These are phyloP conservation scores for Sicyos baderoa DNA, from an alignment of 306 rosid genomes.

Conservation along the genomic window DNA sequence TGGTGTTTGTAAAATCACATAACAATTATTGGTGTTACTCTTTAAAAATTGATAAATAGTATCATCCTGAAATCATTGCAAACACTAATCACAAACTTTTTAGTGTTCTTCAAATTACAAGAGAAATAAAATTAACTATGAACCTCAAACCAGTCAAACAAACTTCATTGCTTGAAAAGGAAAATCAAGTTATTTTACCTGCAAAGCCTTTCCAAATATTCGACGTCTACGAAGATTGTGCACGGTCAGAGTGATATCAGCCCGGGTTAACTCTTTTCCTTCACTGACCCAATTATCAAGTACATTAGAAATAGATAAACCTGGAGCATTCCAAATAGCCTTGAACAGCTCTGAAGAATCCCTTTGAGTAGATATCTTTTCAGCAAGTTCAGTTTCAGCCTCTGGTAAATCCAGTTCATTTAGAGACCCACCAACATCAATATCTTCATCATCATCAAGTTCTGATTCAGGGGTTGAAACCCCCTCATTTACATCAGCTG, in stretches of 20 bases:
- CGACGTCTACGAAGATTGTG: slow-evolving; percentile 35
- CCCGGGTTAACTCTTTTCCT: slow-evolving; percentile 54
- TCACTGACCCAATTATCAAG: slow-evolving; percentile 62
- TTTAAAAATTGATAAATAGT: not conserved
- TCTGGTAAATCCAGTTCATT: slow-evolving; percentile 44
- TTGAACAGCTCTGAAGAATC: slow-evolving; percentile 33
- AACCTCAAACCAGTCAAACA: not conserved
- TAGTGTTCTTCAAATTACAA: not conserved
- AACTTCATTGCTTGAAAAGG: not conserved
- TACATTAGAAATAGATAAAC: slow-evolving; percentile 23
- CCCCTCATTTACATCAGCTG: slow-evolving; percentile 24
- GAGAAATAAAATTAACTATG: not conserved
- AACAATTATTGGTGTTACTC: not conserved
- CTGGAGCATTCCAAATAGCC: slow-evolving; percentile 32
- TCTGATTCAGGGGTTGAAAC: slow-evolving; percentile 30
- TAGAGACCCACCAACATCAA: slow-evolving; percentile 27
- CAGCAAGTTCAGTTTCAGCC: slow-evolving; percentile 25
- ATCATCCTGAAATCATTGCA: not conserved
- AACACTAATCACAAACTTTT: not conserved
- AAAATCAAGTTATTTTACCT: slow-evolving; percentile 35
- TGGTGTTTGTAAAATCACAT: not conserved
- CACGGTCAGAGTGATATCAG: slow-evolving; percentile 42
- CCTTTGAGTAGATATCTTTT: slow-evolving; percentile 22
- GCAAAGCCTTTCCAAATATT: slow-evolving; percentile 64
- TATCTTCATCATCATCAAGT: slow-evolving; percentile 24